These are phyloP conservation scores for Trichocladium uniseriatum DNA, from an alignment of 495 filamentous ascomycete genomes.

Conservation along the genomic window DNA sequence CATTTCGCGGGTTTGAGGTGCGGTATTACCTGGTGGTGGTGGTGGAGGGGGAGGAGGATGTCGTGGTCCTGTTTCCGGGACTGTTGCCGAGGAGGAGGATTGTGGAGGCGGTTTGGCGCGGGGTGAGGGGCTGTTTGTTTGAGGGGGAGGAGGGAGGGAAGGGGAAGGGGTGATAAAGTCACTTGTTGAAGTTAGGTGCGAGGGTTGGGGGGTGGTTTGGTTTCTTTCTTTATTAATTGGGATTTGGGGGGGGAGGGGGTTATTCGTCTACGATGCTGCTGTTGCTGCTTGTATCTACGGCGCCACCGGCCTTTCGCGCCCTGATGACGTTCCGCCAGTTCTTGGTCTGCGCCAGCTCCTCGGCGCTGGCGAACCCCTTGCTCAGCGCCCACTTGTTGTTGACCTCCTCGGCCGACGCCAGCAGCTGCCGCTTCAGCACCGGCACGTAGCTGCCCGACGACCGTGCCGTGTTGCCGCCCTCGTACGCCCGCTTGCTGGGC, in stretches of 20 bases:
- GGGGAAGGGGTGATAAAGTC: not conserved
- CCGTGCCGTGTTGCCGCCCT: slow-evolving; percentile 54
- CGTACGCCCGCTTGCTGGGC: slow-evolving; percentile 53
- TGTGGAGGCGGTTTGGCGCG: slow-evolving; percentile 80
- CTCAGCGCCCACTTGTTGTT: slow-evolving; percentile 69
- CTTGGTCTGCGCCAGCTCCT: slow-evolving; percentile 34
- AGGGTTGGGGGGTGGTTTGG: not conserved
- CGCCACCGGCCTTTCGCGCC: slow-evolving; percentile 14
- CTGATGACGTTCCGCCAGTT: slow-evolving; percentile 28
- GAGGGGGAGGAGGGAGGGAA: slow-evolving; percentile 40
- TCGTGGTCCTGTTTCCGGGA: slow-evolving; percentile 87
- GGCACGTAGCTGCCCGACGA: slow-evolving; percentile 60
- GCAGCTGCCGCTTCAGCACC: slow-evolving; percentile 53
- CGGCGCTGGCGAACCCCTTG: slow-evolving; percentile 49
- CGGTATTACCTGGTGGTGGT: slow-evolving; percentile 82
- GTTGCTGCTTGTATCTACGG: slow-evolving; percentile 14
- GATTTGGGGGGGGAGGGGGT: too few species aligned
- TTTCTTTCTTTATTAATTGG: not conserved
- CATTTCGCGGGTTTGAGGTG: slow-evolving; percentile 88
- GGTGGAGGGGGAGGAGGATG: slow-evolving; percentile 79
- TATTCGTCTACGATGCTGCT: slow-evolving; percentile 5
- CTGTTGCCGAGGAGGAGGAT: slow-evolving; percentile 61
- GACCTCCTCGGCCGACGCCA: slow-evolving; percentile 56
- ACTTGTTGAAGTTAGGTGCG: not conserved
- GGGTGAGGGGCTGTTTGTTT: slow-evolving; percentile 64